These are phyloP conservation scores for Datisca glomerata DNA, from an alignment of 306 rosid genomes.

Conservation along the genomic window DNA sequence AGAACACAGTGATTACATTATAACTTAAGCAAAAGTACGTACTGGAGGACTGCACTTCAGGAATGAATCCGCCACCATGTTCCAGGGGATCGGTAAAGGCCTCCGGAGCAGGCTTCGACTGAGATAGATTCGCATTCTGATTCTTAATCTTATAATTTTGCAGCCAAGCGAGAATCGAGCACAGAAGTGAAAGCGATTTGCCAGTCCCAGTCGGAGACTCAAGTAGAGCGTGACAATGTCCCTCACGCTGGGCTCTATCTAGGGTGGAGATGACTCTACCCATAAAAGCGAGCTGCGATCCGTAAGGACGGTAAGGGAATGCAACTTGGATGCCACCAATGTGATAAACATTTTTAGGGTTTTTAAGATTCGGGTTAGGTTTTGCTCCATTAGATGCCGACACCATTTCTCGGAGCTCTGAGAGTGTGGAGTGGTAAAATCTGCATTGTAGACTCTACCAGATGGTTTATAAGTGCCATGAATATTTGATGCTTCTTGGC, in stretches of 20 bases:
- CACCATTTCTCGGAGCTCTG: constrained; percentile 23
- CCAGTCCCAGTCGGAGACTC: constrained; percentile 97
- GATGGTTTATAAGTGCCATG: neutral
- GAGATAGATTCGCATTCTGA: constrained; percentile 12
- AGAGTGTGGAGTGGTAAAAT: neutral
- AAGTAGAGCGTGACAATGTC: constrained; percentile 84
- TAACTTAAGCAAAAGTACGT: no score
- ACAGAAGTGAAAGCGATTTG: constrained; percentile 85
- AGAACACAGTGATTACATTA: no score
- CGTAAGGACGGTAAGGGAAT: constrained; percentile 87
- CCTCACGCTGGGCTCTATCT: constrained; percentile 64
- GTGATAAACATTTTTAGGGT: constrained; percentile 49
- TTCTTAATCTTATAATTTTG: constrained; percentile 30
- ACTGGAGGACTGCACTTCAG: constrained; percentile 41
- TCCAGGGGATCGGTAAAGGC: constrained; percentile 50
- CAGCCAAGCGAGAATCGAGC: constrained; percentile 93
- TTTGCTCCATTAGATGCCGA: constrained; percentile 18
- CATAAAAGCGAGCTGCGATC: constrained; percentile 82
- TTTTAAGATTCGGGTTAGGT: constrained; percentile 19
- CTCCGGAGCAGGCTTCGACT: constrained; percentile 41
- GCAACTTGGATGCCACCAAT: constrained; percentile 77
- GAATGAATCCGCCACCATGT: constrained; percentile 79
- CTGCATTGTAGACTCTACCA: neutral
- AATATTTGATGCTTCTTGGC: neutral
- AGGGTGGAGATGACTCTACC: constrained; percentile 83